Evolutionary conservation across 208 protist species (phyloP), one percentile per base, ranked within the genome.

Genomic region (Novymonas esmeraldas): DNA sequence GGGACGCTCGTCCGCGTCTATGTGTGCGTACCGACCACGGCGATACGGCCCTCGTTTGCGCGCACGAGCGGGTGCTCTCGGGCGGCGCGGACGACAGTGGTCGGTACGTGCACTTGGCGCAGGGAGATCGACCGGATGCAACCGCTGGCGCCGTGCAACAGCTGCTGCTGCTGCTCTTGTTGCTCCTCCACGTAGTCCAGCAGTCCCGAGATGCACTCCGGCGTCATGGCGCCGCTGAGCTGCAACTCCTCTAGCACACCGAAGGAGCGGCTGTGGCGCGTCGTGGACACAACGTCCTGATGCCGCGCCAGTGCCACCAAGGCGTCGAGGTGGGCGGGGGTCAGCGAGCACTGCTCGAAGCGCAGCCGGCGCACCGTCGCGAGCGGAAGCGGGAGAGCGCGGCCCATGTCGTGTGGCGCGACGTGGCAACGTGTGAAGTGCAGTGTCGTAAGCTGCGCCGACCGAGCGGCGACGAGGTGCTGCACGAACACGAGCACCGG

Each of bases 301-400:
- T 64, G 28, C 16, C 76, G 73, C 4, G 78, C 79, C 22, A 69
- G 24, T 20, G 51, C 70, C 48, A 93, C 36, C 6, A 93, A 33
- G 3, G 81, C 77, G n/a, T 85, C 81, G 11, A 90, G 38, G 59
- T 93, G 87, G 3, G 81, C 81, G 14, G 49, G 59, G 22, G 81
- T 85, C 18, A 93, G 69, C 0, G 73, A 68, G 52, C 87, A 93
- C 60, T 87, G 84, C 38, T 86, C 82, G 50, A 89, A 90, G 22
- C 76, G 46, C 18, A 93, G 65, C 0, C 71, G 34, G 3, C 68
- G 73, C 48, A 90, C 33, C 1, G 76, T 56, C 2, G 60, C 38
- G 9, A 85, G 68, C 14, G 70, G 72, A 6, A 82, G 69, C 24
- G 78, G 66, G 5, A 93, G 56, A 4, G 61, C 42, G 2, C 44